A percentile compares a stretch with the other conserved stretches of the same genome.
These are phyloP conservation scores for Cystofilobasidium macerans DNA, from an alignment of 768 basidiomycete genomes.

Conservation along the genomic window DNA sequence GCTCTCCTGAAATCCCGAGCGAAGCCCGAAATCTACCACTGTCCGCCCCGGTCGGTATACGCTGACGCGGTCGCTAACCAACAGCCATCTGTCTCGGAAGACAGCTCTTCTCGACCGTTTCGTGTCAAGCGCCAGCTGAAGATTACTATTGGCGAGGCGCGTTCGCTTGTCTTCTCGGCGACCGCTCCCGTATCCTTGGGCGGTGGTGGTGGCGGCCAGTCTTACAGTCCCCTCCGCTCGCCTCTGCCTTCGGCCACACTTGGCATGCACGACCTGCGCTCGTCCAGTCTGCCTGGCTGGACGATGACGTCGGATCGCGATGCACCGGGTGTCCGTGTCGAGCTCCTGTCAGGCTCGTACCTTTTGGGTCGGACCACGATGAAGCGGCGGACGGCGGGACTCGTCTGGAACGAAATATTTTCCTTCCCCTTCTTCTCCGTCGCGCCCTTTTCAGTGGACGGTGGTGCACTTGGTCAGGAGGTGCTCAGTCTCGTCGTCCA, in stretches of 20 bases:
- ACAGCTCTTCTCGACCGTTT: constrained; percentile 1
- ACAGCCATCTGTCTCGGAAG: constrained; percentile 9
- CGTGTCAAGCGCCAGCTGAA: background rate
- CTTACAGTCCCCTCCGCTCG: no score
- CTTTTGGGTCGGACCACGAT: background rate
- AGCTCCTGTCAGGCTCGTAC: background rate
- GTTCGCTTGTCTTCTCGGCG: constrained; percentile 43
- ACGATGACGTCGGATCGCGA: constrained; percentile 37
- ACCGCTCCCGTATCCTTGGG: no score
- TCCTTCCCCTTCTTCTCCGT: constrained; percentile 3
- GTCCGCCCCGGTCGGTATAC: background rate
- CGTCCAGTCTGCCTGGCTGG: constrained; percentile 43
- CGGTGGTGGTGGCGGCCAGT: no score
- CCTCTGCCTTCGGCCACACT: no score
- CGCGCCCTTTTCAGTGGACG: background rate
- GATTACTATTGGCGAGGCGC: background rate
- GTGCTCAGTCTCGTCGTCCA: constrained; percentile 6
- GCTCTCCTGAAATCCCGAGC: constrained; percentile 71
- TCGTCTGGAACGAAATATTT: constrained; percentile 8
- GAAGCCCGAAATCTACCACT: constrained; percentile 57
- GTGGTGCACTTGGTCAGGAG: background rate
- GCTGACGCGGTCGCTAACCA: background rate
- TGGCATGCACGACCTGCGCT: no score
- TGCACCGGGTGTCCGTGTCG: background rate
- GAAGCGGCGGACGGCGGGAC: background rate